Conservation (phyloP, 192 early-diverging fungal species). For the Coemansia sp. region DNA sequence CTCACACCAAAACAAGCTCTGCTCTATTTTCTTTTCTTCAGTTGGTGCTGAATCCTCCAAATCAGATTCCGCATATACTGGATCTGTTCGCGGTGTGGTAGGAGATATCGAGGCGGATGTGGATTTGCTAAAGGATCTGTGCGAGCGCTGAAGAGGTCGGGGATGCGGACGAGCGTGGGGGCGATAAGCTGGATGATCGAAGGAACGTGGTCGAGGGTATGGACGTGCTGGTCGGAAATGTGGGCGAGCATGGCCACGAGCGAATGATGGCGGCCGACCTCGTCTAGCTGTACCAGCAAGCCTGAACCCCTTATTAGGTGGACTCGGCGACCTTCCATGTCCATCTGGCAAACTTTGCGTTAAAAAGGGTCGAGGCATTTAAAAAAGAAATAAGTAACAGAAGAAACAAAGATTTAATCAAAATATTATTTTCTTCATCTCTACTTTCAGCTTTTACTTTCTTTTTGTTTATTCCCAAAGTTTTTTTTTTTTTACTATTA, state of each 20-base stretch:
- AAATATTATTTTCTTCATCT: too few relatives aligned
- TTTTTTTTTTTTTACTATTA: slow-evolving; percentile 9
- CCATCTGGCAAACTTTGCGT: background rate
- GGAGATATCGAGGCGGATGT: background rate
- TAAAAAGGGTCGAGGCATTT: slow-evolving; percentile 1
- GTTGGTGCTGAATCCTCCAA: too few relatives aligned
- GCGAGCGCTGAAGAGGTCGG: background rate
- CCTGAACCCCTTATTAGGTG: background rate
- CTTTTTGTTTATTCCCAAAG: too few relatives aligned
- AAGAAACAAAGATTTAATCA: slow-evolving; percentile 1
- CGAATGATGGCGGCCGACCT: background rate
- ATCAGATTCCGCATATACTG: too few relatives aligned
- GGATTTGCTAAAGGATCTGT: background rate
- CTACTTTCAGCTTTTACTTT: too few relatives aligned
- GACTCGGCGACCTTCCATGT: background rate
- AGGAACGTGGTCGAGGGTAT: background rate
- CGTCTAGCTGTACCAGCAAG: background rate
- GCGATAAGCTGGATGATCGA: background rate
- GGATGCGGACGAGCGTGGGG: background rate
- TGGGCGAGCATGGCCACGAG: background rate
- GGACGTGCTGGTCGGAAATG: background rate
- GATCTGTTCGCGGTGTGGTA: too few relatives aligned
- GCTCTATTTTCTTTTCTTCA: too few relatives aligned
- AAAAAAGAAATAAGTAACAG: background rate
- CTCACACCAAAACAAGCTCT: slow-evolving; percentile 21